Conservation (phyloP, 2,329 filamentous ascomycete genomes). For the Fusarium albosuccineum region DNA sequence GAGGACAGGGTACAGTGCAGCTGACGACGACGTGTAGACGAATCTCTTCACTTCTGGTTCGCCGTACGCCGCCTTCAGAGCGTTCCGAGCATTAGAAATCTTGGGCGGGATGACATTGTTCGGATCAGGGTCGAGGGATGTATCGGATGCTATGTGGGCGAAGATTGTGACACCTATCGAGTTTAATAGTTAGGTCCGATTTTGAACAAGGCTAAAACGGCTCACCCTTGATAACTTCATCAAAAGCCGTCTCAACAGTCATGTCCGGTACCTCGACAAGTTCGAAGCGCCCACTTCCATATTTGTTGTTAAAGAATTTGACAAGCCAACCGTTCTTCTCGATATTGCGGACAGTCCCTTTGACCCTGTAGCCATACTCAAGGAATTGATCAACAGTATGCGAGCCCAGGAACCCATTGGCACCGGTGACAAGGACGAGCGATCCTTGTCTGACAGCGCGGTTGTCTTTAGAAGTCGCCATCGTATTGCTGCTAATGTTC, state of each 20-base stretch:
- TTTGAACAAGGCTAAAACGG: too few species aligned
- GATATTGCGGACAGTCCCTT: constrained; percentile 55
- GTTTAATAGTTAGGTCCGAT: not conserved
- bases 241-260: constrained; percentile 35
- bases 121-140: constrained; percentile 53
- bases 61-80: constrained; percentile 52
- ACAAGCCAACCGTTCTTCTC: constrained; percentile 50
- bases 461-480: not conserved
- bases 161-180: constrained; percentile 46
- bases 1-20: constrained; percentile 5
- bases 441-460: constrained; percentile 31
- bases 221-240: constrained; percentile 44
- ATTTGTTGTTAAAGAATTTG: constrained; percentile 46
- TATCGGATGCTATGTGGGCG: constrained; percentile 55
- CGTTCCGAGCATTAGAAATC: constrained; percentile 45
- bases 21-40: constrained; percentile 46
- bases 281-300: constrained; percentile 50
- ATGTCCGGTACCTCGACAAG: constrained; percentile 52
- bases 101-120: constrained; percentile 54
- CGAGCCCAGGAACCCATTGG: constrained; percentile 56
- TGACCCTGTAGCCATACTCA: constrained; percentile 55
- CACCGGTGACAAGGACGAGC: constrained; percentile 56
- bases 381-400: constrained; percentile 55
- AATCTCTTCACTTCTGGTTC: constrained; percentile 55
- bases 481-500: not conserved